Evolutionary conservation across 2,329 filamentous ascomycete species (phyloP), one percentile per base, ranked within the genome.

Genomic region (Ceratocystis huliohia): DNA sequence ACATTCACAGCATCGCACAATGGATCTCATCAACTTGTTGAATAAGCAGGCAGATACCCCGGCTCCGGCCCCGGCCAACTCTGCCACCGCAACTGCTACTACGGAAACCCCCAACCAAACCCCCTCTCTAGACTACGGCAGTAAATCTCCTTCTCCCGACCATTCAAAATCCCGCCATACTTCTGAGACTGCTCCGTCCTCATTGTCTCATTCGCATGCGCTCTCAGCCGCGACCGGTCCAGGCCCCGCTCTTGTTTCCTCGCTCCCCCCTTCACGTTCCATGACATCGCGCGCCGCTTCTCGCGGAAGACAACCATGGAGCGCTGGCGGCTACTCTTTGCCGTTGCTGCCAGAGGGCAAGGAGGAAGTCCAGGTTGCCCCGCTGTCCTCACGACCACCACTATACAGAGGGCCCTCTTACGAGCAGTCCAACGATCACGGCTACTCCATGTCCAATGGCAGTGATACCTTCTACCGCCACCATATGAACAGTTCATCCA

Each of bases 271-370:
- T 44, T 20, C 65, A 7, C 66, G 63, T 44, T 44, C 66, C 57
- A 53, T 65, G 28, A 37, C 63, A 30, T 53, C 57, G 20, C 57
- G 65, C 73, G 74, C 68, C 73, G 75, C 50, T 70, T 73, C 6
- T 70, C 71, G 65, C 66, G 72, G 25, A 68, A 59, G 67, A 65
- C 63, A 76, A 72, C 80, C 80, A 64, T 83, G 81, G 81, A 78
- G 80, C 68, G 80, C 77, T 20, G 77, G 76, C 44, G 80, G 79
- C 53, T 82, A 80, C 69, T 78, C 78, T 28, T 73, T 82, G 25
- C 77, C 79, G 3, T 72, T 77, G 56, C 74, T 76, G 13, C 68
- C 76, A 65, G 76, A 79, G 61, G 73, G 73, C 22, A 78, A 77
- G 68, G 66, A 67, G 6, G 66, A 67, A 25, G 66, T 67, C 72